Evolutionary conservation across 768 basidiomycete species (phyloP).

Genomic region (Boletus sp.): DNA sequence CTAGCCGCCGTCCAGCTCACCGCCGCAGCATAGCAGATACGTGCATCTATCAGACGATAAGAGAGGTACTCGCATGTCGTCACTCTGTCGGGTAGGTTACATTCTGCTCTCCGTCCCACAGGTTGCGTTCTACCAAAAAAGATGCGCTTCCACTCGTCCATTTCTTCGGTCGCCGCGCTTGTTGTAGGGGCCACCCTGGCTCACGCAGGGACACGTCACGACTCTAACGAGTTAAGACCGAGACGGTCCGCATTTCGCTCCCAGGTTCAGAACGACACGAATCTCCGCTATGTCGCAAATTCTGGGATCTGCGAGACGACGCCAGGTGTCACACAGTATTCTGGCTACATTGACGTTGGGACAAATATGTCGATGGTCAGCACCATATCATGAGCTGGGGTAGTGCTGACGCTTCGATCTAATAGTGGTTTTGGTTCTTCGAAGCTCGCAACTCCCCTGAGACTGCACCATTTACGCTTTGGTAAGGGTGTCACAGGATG

Average conservation of each 20-base stretch:
- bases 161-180: not conserved
- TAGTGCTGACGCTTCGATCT: constrained; percentile 1
- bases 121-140: not conserved
- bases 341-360: constrained; percentile 60
- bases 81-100: not conserved
- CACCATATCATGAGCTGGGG: not conserved
- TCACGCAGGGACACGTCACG: not conserved
- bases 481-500: constrained; percentile 33
- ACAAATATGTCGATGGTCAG: constrained; percentile 57
- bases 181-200: not conserved
- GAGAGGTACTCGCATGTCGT: not conserved
- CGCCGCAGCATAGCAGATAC: too few species aligned
- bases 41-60: not conserved
- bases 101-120: not conserved
- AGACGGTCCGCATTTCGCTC: constrained; percentile 11
- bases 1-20: too few species aligned
- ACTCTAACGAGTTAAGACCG: not conserved
- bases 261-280: constrained; percentile 20
- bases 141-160: constrained; percentile 12
- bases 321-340: constrained; percentile 54
- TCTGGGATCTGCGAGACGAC: constrained; percentile 68
- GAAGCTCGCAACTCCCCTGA: constrained; percentile 57
- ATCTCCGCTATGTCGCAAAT: constrained; percentile 49
- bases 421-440: constrained; percentile 75
- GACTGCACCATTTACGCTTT: constrained; percentile 63